A percentile compares a stretch with the other conserved stretches of the same genome.
phyloP scores from a whole-genome alignment of 2,329 filamentous ascomycete species.

The Xylaria sp. region DNA sequence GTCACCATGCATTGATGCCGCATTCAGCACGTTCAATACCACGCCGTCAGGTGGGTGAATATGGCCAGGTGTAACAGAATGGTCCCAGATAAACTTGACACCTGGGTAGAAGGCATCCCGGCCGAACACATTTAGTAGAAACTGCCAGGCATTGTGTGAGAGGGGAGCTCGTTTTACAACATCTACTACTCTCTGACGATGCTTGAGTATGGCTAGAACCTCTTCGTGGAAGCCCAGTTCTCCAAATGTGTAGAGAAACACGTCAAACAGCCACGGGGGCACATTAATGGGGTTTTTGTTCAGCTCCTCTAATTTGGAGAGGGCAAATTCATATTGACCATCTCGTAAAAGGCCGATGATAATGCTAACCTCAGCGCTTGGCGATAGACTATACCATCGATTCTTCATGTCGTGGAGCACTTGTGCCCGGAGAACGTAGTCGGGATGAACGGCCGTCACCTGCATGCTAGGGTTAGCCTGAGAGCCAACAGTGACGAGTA shows the following conservation, averaged over 20 bases:
- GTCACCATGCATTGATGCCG: conserved; percentile 76
- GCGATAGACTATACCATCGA: conserved; percentile 73
- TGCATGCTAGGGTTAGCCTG: conserved; percentile 47
- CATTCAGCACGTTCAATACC: conserved; percentile 74
- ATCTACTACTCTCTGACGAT: conserved; percentile 56
- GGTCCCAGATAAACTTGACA: conserved; percentile 77
- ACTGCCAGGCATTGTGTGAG: conserved; percentile 63
- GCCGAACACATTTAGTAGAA: conserved; percentile 80
- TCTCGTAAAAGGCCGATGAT: conserved; percentile 82
- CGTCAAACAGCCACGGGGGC: conserved; percentile 79
- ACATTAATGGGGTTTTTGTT: conserved; percentile 64
- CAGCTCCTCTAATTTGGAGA: conserved; percentile 76
- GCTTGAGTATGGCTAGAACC: conserved; percentile 73
- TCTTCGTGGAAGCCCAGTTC: conserved; percentile 81
- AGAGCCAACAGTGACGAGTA: conserved; percentile 3
- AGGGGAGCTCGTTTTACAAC: conserved; percentile 33
- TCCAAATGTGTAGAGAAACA: conserved; percentile 78
- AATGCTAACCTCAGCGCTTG: conserved; percentile 72
- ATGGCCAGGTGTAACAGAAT: conserved; percentile 65
- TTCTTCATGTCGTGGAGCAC: conserved; percentile 79
- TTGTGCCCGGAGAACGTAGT: conserved; percentile 78
- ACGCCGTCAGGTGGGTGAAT: conserved; percentile 72
- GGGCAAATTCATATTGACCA: conserved; percentile 81
- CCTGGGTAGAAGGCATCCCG: conserved; percentile 70
- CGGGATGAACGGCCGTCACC: conserved; percentile 83